Base-by-base conservation (phyloP, 495 filamentous ascomycete species). In the Durotheca rogersii region DNA sequence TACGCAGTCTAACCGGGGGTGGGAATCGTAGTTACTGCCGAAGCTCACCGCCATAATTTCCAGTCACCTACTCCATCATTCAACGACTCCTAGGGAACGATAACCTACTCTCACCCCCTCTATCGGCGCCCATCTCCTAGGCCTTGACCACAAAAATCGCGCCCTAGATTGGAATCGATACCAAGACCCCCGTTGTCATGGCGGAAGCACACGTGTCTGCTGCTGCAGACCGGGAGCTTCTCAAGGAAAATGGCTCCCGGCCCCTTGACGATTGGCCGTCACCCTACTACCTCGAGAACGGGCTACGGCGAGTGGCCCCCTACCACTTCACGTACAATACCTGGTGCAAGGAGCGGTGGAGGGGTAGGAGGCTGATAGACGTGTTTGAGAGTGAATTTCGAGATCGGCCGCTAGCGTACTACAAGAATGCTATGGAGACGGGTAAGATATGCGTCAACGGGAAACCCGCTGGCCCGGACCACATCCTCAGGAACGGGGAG, bases 271-370 rank as follows among this genome's bases (percentile, higher is more conserved):
- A 81, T 6, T 86, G 78, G 80, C 83, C 85, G 17, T 72, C 77
- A n/a, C 76, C 74, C 2, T 96, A 96, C 66, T 87, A 83, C 56
- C 68, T 95, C 44, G 86, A 93, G 41, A 81, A 84, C 57, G 88
- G 86, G 7, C 67, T 96, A 30, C 82, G 91, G 27, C 82, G 88
- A 23, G 88, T 96, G 10, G 72, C 75, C n/a, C 92, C 91, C 4
- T 96, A 96, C 61, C 79, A 93, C 62, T 96, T 80, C 63, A 96
- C 93, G 2, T 97, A 95, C 69, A 95, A 96, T 60, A 95, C 90
- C 1, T 89, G 81, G 67, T 91, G 85, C 71, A 96, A 95, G 63
- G 80, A 93, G 71, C 79, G 90, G 67, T 96, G 89, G 90, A 78
- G 89, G 43, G 88, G 83, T 44, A 75, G 86, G 19, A 70, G 75